Evolutionary conservation across 2,329 filamentous ascomycete species (phyloP).

Genomic region (Paecilomyces formosus): DNA sequence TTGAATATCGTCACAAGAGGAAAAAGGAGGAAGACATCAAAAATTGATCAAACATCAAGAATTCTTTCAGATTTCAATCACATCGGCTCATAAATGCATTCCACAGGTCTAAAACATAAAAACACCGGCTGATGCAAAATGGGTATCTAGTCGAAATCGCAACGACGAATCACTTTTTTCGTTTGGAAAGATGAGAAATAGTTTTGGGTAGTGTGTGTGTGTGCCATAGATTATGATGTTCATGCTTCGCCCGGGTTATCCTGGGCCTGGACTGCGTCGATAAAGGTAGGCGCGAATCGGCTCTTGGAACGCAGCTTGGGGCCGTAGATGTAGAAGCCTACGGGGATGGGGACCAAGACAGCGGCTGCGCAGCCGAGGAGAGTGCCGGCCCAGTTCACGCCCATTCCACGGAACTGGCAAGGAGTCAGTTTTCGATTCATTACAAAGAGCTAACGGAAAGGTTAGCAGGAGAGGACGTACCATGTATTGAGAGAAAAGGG

Average conservation of each 20-base stretch:
- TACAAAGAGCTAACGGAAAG: background rate
- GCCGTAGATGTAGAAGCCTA: slow-evolving; percentile 29
- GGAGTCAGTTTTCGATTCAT: background rate
- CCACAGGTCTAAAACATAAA: background rate
- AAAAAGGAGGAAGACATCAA: background rate
- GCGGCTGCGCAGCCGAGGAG: slow-evolving; percentile 29
- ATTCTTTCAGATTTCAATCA: background rate
- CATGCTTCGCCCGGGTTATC: slow-evolving; percentile 4
- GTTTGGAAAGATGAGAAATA: background rate
- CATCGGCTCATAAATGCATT: background rate
- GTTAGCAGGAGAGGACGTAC: slow-evolving; percentile 7
- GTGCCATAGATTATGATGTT: too few relatives aligned
- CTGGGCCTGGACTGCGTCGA: slow-evolving; percentile 8
- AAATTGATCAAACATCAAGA: background rate
- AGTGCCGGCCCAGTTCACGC: slow-evolving; percentile 27
- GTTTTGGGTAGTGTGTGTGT: background rate
- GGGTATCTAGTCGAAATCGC: background rate
- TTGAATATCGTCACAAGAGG: background rate
- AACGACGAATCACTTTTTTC: background rate
- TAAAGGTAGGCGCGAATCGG: slow-evolving; percentile 24
- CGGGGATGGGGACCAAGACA: slow-evolving; percentile 29
- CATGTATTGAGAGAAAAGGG: slow-evolving; percentile 26
- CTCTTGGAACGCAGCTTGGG: slow-evolving; percentile 23
- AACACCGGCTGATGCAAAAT: background rate
- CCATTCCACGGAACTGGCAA: slow-evolving; percentile 13